phyloP scores from a whole-genome alignment of 2,329 filamentous ascomycete species.

The Epichloe coenophiala region DNA sequence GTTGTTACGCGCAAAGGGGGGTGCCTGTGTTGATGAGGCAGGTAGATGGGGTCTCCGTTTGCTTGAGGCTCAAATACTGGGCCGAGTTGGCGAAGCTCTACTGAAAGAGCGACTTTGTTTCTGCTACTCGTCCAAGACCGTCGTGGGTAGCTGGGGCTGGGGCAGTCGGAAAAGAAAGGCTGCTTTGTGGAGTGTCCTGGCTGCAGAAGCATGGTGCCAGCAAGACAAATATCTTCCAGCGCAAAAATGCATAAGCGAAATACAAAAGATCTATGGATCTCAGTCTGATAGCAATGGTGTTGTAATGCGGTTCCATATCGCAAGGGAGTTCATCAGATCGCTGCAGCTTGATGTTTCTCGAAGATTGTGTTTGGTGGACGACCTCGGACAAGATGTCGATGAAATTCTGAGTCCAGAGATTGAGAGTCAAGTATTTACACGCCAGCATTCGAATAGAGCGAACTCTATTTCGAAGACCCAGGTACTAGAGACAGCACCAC shows the following conservation, averaged over 20 bases:
- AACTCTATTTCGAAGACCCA: slow-evolving; percentile 12
- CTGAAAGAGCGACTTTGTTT: slow-evolving; percentile 75
- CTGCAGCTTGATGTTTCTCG: slow-evolving; percentile 37
- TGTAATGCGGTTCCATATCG: slow-evolving; percentile 34
- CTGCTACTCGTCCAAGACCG: slow-evolving; percentile 65
- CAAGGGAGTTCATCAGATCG: slow-evolving; percentile 37
- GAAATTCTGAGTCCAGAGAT: slow-evolving; percentile 21
- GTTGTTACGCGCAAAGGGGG: slow-evolving; percentile 67
- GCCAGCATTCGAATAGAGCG: slow-evolving; percentile 20
- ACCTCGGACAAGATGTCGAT: slow-evolving; percentile 18
- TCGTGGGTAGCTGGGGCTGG: slow-evolving; percentile 51
- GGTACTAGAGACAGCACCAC: slow-evolving; percentile 36
- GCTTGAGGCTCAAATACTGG: slow-evolving; percentile 65
- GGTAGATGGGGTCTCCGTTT: slow-evolving; percentile 72
- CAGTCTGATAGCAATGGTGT: slow-evolving; percentile 35
- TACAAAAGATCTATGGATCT: slow-evolving; percentile 39
- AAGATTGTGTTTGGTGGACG: slow-evolving; percentile 23
- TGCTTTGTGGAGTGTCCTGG: slow-evolving; percentile 75
- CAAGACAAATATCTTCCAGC: slow-evolving; percentile 67
- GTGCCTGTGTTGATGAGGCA: slow-evolving; percentile 71
- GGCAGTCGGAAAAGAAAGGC: slow-evolving; percentile 71
- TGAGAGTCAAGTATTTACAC: slow-evolving; percentile 36
- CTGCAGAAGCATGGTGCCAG: slow-evolving; percentile 71
- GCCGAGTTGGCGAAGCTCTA: slow-evolving; percentile 64
- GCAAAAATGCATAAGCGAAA: slow-evolving; percentile 62